These are phyloP conservation scores for Globisporangium heterothallicum DNA, from an alignment of 352 stramenopile genomes.

Conservation along the genomic window DNA sequence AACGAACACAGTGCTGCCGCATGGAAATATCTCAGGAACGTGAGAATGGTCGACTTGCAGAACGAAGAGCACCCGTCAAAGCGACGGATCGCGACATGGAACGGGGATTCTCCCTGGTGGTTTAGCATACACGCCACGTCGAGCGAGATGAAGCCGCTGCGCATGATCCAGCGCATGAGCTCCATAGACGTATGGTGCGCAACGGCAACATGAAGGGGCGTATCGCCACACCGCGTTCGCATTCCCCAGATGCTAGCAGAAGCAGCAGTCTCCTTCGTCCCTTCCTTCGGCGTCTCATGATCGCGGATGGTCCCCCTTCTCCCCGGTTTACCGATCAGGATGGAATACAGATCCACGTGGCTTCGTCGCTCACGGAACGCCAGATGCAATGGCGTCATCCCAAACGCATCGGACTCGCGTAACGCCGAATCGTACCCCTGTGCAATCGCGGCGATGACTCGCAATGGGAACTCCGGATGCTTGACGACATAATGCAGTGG, in stretches of 20 bases:
- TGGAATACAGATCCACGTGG: conserved; percentile 15
- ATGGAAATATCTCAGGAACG: conserved; percentile 35
- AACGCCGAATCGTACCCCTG: conserved; percentile 36
- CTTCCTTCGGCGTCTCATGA: too few species aligned
- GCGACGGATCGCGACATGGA: conserved; percentile 37
- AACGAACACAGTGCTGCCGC: conserved; percentile 19
- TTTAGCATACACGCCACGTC: conserved; percentile 23
- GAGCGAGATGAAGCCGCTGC: conserved; percentile 2
- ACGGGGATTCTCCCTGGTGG: conserved; percentile 26
- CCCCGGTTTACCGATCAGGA: conserved; percentile 15
- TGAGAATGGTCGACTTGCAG: conserved; percentile 29
- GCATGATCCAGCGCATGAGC: conserved; percentile 34
- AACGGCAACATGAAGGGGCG: conserved; percentile 32
- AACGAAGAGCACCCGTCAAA: conserved; percentile 20
- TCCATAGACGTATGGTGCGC: conserved; percentile 28
- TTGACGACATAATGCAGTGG: conserved; percentile 59
- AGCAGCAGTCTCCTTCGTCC: neutral
- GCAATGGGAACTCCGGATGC: conserved; percentile 23
- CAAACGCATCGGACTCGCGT: conserved; percentile 34
- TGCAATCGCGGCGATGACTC: conserved; percentile 33
- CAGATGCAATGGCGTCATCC: conserved; percentile 60
- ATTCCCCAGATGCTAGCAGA: conserved; percentile 7
- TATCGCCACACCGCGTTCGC: conserved; percentile 20
- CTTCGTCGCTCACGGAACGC: conserved; percentile 37
- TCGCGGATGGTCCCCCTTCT: neutral